phyloP scores from a whole-genome alignment of 192 early-diverging fungal species.

The Jimgerdemannia flammicorona region DNA sequence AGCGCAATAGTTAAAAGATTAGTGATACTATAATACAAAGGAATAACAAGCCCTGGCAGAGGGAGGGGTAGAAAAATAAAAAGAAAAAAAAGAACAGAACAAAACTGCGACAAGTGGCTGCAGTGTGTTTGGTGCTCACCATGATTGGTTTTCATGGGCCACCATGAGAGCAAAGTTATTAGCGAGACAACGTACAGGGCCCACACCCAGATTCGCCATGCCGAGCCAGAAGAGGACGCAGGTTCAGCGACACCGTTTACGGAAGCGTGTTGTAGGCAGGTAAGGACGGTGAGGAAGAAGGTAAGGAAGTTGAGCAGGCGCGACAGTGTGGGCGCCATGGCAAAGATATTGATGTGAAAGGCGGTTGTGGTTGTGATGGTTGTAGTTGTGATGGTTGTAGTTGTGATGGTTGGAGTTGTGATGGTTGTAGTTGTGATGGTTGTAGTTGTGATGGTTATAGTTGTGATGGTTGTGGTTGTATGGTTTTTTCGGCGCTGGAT shows the following conservation, averaged over 20 bases:
- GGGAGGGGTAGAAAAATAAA: background rate
- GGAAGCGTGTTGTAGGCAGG: background rate
- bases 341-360: too few relatives aligned
- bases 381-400: background rate
- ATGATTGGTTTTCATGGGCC: background rate
- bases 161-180: background rate
- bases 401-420: too few relatives aligned
- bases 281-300: background rate
- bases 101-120: background rate
- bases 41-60: too few relatives aligned
- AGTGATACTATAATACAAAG: too few relatives aligned
- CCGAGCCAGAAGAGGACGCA: background rate
- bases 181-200: background rate
- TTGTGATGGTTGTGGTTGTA: too few relatives aligned
- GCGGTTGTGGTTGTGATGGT: background rate
- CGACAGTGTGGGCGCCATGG: background rate
- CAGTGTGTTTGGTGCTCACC: background rate
- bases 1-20: too few relatives aligned
- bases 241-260: background rate
- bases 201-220: background rate
- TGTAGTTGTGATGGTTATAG: background rate
- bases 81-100: background rate
- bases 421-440: background rate
- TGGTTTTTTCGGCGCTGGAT: background rate
- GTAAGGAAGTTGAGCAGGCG: background rate